These are phyloP conservation scores for Plantago major DNA, from an alignment of 257 asterid genomes.

Conservation along the genomic window DNA sequence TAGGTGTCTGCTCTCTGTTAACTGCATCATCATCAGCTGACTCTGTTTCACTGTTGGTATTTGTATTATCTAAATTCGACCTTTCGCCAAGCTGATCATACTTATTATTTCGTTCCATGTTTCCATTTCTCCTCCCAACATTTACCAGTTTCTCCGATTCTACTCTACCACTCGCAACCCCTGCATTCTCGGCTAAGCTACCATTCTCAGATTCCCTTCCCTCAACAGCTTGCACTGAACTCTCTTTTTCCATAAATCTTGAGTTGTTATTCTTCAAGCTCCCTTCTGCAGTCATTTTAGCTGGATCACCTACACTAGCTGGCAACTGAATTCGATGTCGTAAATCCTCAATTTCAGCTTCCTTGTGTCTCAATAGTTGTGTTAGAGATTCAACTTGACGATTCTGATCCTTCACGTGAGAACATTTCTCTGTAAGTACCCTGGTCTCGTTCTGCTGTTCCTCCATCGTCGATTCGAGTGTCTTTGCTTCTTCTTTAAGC, in stretches of 20 bases:
- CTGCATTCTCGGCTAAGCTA: neutral
- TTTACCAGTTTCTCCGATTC: too few species aligned
- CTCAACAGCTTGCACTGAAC: conserved; percentile 16
- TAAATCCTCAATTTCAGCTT: conserved; percentile 40
- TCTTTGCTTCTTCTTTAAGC: conserved; percentile 53
- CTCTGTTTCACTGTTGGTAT: neutral
- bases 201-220: conserved; percentile 3
- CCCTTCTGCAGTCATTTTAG: conserved; percentile 16
- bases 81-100: neutral
- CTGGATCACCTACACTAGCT: conserved; percentile 27
- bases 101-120: conserved; percentile 18
- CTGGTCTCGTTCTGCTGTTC: conserved; percentile 55
- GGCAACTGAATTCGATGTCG: conserved; percentile 21
- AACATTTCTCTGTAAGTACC: conserved; percentile 25
- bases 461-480: conserved; percentile 34
- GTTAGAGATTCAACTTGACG: conserved; percentile 34
- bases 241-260: conserved; percentile 4
- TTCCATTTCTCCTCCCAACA: conserved; percentile 5
- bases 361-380: conserved; percentile 25
- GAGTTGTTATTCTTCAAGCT: neutral
- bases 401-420: conserved; percentile 13
- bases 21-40: neutral
- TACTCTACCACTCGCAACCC: too few species aligned
- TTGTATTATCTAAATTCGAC: conserved; percentile 3
- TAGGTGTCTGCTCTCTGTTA: conserved; percentile 9